Evolutionary conservation across 2,329 filamentous ascomycete species (phyloP).

Genomic region (Cercospora nicotianae): DNA sequence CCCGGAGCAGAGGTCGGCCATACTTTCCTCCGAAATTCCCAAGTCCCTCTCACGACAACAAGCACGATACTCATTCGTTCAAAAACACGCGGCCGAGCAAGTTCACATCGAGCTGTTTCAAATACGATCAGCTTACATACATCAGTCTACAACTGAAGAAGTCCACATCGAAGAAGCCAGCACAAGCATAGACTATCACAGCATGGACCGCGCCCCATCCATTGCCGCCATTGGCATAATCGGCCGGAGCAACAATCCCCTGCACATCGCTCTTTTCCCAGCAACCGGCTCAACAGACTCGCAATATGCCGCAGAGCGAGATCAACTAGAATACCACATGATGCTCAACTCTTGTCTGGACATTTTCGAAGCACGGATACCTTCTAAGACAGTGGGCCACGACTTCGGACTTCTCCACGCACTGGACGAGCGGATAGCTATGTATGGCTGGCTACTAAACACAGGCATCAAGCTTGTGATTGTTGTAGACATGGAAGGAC

Average conservation of each 20-base stretch:
- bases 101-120: background rate
- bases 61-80: background rate
- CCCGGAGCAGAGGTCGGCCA: background rate
- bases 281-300: conserved; percentile 45
- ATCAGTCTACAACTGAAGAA: background rate
- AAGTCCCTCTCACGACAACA: background rate
- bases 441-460: conserved; percentile 96
- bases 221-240: conserved; percentile 94
- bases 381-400: conserved; percentile 70
- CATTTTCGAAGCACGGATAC: conserved; percentile 83
- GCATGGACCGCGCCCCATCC: conserved; percentile 60
- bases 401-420: conserved; percentile 91
- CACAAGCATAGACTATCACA: background rate
- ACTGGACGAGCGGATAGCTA: conserved; percentile 86
- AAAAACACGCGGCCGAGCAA: background rate
- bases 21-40: conserved; percentile 3
- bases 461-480: conserved; percentile 89
- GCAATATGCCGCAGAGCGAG: conserved; percentile 49
- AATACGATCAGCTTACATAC: background rate
- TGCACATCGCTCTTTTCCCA: conserved; percentile 89
- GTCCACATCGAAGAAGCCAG: background rate
- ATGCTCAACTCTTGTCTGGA: conserved; percentile 89
- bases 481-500: conserved; percentile 85
- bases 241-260: conserved; percentile 92
- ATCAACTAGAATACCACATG: conserved; percentile 85